A percentile compares a stretch with the other conserved stretches of the same genome.
phyloP scores from a whole-genome alignment of 1,284 basidiomycete species.

The Cutaneotrichosporon sp. region DNA sequence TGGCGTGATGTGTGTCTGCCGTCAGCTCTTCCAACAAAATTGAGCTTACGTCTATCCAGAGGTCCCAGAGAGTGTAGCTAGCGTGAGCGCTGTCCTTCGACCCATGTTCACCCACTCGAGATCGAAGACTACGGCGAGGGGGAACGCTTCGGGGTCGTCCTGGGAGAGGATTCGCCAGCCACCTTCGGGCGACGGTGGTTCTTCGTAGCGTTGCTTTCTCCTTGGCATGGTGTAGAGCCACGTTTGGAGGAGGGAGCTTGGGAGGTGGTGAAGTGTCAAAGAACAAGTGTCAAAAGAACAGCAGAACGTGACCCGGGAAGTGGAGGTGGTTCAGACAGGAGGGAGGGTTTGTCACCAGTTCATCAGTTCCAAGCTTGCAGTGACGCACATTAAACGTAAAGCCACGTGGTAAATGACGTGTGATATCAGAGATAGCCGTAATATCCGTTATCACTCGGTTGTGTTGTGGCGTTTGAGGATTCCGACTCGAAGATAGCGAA shows the following conservation, averaged over 20 bases:
- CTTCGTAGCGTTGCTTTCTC: neutral
- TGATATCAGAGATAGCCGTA: too few relatives aligned
- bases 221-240: constrained; percentile 3
- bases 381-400: too few relatives aligned
- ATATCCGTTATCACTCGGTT: too few relatives aligned
- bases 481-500: too few relatives aligned
- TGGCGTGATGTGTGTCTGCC: constrained; percentile 50
- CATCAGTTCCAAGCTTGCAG: too few relatives aligned
- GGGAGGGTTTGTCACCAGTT: too few relatives aligned
- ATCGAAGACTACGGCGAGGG: constrained; percentile 73
- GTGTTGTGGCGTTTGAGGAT: too few relatives aligned
- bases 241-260: neutral
- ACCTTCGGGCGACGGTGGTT: constrained; percentile 7
- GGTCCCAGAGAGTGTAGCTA: constrained; percentile 76
- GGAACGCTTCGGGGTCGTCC: constrained; percentile 50
- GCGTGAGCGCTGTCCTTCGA: constrained; percentile 6
- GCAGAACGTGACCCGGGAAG: too few relatives aligned
- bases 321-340: too few relatives aligned
- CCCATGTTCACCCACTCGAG: constrained; percentile 61
- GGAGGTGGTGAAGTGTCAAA: too few relatives aligned
- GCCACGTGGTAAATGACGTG: too few relatives aligned
- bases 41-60: constrained; percentile 65
- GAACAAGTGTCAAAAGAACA: too few relatives aligned
- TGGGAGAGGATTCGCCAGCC: constrained; percentile 19
- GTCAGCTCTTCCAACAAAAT: neutral